A percentile compares a stretch with the other conserved stretches of the same genome.
Conservation (phyloP, 768 basidiomycete species). For the Lactarius sanguifluus region DNA sequence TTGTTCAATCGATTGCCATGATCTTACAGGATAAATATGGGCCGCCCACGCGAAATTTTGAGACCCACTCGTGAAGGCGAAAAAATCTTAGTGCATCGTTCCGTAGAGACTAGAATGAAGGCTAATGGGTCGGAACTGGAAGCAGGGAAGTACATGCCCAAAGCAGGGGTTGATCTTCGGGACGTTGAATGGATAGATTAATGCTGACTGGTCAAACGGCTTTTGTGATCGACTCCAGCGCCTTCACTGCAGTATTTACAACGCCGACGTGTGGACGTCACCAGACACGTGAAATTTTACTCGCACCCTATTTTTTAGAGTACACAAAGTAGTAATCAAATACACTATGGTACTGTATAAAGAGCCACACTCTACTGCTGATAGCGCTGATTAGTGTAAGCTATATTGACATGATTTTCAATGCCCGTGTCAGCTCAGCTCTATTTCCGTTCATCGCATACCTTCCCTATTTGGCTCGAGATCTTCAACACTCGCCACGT, state of each 20-base stretch:
- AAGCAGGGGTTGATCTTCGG: slow-evolving; percentile 31
- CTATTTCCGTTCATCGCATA: background rate
- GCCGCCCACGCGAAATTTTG: slow-evolving; percentile 6
- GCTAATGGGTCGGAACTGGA: slow-evolving; percentile 28
- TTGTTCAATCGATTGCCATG: background rate
- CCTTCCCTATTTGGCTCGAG: background rate
- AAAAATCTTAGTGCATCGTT: slow-evolving; percentile 15
- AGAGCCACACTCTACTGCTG: background rate
- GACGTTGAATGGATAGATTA: slow-evolving; percentile 32
- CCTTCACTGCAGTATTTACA: background rate
- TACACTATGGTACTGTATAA: background rate
- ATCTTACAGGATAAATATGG: slow-evolving; percentile 7
- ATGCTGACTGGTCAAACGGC: background rate
- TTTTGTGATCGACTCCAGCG: background rate
- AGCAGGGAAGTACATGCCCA: slow-evolving; percentile 36
- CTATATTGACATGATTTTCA: background rate
- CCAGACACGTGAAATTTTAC: background rate
- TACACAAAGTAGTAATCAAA: background rate
- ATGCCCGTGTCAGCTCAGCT: background rate
- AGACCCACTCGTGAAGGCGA: background rate
- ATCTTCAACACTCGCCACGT: background rate
- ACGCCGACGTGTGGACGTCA: too few relatives aligned
- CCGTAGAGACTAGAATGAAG: slow-evolving; percentile 17
- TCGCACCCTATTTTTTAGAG: background rate
- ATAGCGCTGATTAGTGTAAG: background rate